Conservation (phyloP, 495 filamentous ascomycete species). For the Aspergillus nanangensis region DNA sequence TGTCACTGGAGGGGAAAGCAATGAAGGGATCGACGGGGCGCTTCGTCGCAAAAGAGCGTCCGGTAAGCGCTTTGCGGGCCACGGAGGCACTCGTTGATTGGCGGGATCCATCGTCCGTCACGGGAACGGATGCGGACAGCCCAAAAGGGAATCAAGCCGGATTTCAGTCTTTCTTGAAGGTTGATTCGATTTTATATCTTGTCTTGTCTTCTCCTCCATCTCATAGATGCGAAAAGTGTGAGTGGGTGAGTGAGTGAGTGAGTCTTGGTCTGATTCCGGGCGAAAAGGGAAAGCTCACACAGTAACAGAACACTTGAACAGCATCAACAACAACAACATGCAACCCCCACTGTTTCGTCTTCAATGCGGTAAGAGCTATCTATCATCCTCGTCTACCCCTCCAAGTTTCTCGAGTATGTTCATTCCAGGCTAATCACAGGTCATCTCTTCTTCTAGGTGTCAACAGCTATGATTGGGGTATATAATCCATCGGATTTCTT, state of each 20-base stretch:
- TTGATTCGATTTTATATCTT: neutral
- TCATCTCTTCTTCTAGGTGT: constrained; percentile 49
- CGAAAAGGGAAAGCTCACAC: neutral
- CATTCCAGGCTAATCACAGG: neutral
- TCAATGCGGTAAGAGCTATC: constrained; percentile 70
- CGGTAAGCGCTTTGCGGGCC: constrained; percentile 16
- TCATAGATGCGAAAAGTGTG: too few species aligned
- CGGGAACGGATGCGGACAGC: constrained; percentile 11
- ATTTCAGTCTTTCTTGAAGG: neutral
- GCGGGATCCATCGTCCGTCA: constrained; percentile 13
- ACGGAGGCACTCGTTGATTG: constrained; percentile 10
- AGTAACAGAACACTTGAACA: neutral
- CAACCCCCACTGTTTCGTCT: constrained; percentile 83
- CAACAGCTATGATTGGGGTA: constrained; percentile 98
- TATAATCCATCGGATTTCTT: too few species aligned
- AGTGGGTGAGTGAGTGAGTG: neutral
- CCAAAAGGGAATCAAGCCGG: constrained; percentile 10
- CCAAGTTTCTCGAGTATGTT: too few species aligned
- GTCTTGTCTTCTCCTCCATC: neutral
- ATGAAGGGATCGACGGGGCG: constrained; percentile 2
- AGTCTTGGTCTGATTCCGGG: too few species aligned
- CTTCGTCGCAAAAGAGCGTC: constrained; percentile 5
- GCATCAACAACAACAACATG: constrained; percentile 43
- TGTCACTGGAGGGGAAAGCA: too few species aligned
- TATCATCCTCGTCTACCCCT: neutral